Percentiles rank a stretch among this genome's conserved stretches.
Evolutionary conservation across 768 basidiomycete genomes (phyloP).

Genomic region (Kondoa subrosea): DNA sequence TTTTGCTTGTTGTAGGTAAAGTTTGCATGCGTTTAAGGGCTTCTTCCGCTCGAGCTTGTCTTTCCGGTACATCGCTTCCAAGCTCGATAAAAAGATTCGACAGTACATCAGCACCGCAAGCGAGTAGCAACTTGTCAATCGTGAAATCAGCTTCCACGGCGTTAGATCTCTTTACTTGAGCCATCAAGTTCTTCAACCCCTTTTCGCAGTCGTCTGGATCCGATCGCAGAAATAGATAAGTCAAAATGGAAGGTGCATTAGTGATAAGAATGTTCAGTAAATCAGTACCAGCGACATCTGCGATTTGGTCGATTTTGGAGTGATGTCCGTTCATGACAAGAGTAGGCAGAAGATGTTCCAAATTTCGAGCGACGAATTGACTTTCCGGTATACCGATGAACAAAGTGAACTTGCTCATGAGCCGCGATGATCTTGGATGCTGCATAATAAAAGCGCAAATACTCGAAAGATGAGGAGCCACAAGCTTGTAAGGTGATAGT

Average conservation of each 20-base stretch:
- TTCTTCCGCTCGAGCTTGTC: background rate
- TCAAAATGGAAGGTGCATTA: background rate
- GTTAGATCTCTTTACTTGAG: background rate
- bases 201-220: background rate
- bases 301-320: background rate
- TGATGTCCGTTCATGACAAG: background rate
- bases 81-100: slow-evolving; percentile 3
- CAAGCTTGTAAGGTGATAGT: slow-evolving; percentile 12
- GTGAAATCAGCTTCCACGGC: background rate
- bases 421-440: background rate
- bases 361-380: slow-evolving; percentile 11
- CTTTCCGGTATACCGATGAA: slow-evolving; percentile 3
- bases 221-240: background rate
- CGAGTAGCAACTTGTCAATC: slow-evolving; percentile 4
- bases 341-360: background rate
- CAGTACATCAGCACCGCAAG: background rate
- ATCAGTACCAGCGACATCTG: background rate
- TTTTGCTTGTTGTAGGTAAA: background rate
- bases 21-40: background rate
- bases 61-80: background rate
- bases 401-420: background rate
- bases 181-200: background rate
- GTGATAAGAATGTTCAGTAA: background rate
- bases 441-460: background rate
- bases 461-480: slow-evolving; percentile 8